Evolutionary conservation across 2,329 filamentous ascomycete genomes (phyloP).

Genomic region (Colletotrichum noveboracense): DNA sequence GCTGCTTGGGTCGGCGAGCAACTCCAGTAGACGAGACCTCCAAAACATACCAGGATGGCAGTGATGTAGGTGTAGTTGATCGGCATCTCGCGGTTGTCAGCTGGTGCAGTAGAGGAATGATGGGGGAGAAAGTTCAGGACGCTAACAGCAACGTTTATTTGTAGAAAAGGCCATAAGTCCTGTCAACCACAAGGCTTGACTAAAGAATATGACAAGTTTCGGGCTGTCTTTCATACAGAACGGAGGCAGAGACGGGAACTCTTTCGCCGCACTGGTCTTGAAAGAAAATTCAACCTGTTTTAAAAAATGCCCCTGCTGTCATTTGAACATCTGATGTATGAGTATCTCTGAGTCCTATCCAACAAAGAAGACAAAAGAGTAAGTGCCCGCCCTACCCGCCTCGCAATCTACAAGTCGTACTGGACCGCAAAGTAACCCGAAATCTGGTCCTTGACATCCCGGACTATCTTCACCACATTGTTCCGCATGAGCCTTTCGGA

Average conservation of each 20-base stretch:
- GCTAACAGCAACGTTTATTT: neutral
- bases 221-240: neutral
- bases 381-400: fast-evolving
- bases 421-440: neutral
- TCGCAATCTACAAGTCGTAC: neutral
- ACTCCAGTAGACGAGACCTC: neutral
- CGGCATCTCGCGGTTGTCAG: neutral
- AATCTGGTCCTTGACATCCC: neutral
- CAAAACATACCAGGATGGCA: neutral
- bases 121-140: neutral
- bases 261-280: neutral
- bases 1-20: neutral
- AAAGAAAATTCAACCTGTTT: fast-evolving
- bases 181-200: neutral
- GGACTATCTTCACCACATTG: neutral
- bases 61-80: neutral
- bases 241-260: neutral
- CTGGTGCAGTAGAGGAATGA: neutral
- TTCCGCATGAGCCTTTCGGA: neutral
- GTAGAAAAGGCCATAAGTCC: neutral
- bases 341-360: fast-evolving
- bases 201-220: neutral
- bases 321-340: neutral
- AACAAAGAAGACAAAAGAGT: neutral
- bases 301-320: neutral